Evolutionary conservation across 2,329 filamentous ascomycete species (phyloP).

Genomic region (Talaromyces sp.): DNA sequence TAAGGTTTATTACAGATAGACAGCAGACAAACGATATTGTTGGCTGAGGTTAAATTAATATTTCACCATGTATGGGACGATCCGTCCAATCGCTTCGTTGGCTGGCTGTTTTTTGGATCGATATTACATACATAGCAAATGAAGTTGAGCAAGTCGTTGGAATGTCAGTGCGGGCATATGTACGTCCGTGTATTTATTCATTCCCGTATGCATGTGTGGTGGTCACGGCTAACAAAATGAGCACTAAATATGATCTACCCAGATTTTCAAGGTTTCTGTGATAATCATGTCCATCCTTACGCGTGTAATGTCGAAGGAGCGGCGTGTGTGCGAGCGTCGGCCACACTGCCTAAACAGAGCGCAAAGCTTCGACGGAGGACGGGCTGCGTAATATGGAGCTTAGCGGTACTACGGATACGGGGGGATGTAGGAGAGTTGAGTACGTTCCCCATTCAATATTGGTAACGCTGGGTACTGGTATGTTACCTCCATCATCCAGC

Average conservation of each 20-base stretch:
- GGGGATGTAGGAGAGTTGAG: not conserved
- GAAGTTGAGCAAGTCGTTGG: not conserved
- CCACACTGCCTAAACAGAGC: not conserved
- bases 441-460: not conserved
- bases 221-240: not conserved
- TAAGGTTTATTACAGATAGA: not conserved
- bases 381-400: not conserved
- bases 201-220: not conserved
- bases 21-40: not conserved
- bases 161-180: conserved; percentile 5
- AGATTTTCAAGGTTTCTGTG: not conserved
- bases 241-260: not conserved
- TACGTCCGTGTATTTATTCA: not conserved
- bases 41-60: not conserved
- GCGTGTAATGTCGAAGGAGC: not conserved
- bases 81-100: not conserved
- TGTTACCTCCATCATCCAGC: not conserved
- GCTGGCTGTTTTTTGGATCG: not conserved
- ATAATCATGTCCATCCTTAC: not conserved
- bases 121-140: not conserved
- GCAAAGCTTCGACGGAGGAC: not conserved
- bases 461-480: conserved; percentile 1
- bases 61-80: not conserved
- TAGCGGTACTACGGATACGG: not conserved
- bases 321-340: not conserved